Percentiles rank a stretch among this genome's conserved stretches.
Evolutionary conservation across 1,284 basidiomycete genomes (phyloP).

Genomic region (Cryptococcus deneoformans): DNA sequence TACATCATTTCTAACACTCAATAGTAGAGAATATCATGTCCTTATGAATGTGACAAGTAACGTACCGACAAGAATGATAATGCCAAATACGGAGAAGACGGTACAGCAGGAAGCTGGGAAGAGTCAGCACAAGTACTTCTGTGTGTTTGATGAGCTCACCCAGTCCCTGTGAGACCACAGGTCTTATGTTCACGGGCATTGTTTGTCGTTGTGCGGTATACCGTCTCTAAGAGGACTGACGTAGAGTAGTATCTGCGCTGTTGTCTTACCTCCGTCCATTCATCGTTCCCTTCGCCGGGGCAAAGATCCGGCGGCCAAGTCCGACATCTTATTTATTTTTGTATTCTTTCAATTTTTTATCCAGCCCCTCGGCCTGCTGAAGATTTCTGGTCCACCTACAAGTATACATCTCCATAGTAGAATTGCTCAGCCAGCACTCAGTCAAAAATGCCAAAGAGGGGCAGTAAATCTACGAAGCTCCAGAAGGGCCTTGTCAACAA

Average conservation of each 20-base stretch:
- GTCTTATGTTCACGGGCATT: slow-evolving; percentile 39
- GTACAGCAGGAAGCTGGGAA: slow-evolving; percentile 55
- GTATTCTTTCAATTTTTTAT: slow-evolving; percentile 4
- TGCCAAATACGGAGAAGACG: slow-evolving; percentile 55
- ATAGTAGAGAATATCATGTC: too few species aligned
- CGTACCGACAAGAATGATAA: slow-evolving; percentile 53
- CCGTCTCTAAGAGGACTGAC: too few species aligned
- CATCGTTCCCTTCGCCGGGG: not conserved
- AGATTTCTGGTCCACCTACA: not conserved
- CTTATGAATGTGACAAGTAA: slow-evolving; percentile 2
- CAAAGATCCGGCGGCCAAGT: not conserved
- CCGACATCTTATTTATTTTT: slow-evolving; percentile 4
- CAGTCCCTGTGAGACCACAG: slow-evolving; percentile 49
- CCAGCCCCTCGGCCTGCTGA: not conserved
- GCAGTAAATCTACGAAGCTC: slow-evolving; percentile 17
- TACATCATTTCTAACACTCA: not conserved
- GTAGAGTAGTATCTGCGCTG: too few species aligned
- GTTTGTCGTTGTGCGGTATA: not conserved
- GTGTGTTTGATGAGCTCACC: slow-evolving; percentile 31
- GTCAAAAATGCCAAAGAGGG: slow-evolving; percentile 10
- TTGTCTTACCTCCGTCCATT: too few species aligned
- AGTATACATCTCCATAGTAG: not conserved
- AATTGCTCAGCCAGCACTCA: not conserved
- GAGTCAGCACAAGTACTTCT: slow-evolving; percentile 5
- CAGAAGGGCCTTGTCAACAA: slow-evolving; percentile 2